Base-by-base conservation (phyloP, 2,329 filamentous ascomycete species). In the Juglanconis oblonga region DNA sequence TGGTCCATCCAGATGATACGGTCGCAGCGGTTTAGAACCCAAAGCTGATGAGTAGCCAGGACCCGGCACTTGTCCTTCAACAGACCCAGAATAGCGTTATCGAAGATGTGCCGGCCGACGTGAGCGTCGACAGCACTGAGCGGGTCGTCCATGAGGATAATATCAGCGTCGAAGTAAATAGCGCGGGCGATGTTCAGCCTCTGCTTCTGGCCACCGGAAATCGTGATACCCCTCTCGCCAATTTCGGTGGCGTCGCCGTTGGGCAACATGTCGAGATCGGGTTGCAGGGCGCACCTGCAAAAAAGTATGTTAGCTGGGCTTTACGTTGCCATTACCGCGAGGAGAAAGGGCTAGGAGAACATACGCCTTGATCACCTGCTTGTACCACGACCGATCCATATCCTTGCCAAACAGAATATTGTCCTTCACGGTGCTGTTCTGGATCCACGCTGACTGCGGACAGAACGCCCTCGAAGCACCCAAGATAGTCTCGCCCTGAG, bases 371-470 rank as follows among this genome's bases (percentile, higher is more conserved):
- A 97, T 81, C n/a, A 97, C 92, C 55, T 89, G 77, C 49, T 88
- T 82, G 69, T 97, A 96, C 93, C 94, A 97, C 3, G 78, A 76
- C 60, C 81, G 81, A 55, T 96, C 81, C 75, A 89, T 84, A 0
- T 86, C 83, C 66, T 92, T 94, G 10, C 94, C 94, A 69, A 98
- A 98, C 0, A 92, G 75, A 61, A 99, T 96, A 69, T 99, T 99
- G 38, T 97, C 86, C 63, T 86, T 87, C 3, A 98, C 84, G 0
- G 89, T 91, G 0, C 92, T 83, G 69, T 98, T 98, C 71, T 98
- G 94, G 52, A 99, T 97, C 95, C 95, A 99, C 0, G 95, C 91
- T 70, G 97, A 97, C 71, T 99, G 94, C 0, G 94, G 94, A 66
- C 95, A 98, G 68, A 97, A 97, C 0, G 94, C 91, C 63, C 93